These are phyloP conservation scores for Zoysia matrella DNA, from an alignment of 202 grass and related monocot genomes.

Conservation along the genomic window DNA sequence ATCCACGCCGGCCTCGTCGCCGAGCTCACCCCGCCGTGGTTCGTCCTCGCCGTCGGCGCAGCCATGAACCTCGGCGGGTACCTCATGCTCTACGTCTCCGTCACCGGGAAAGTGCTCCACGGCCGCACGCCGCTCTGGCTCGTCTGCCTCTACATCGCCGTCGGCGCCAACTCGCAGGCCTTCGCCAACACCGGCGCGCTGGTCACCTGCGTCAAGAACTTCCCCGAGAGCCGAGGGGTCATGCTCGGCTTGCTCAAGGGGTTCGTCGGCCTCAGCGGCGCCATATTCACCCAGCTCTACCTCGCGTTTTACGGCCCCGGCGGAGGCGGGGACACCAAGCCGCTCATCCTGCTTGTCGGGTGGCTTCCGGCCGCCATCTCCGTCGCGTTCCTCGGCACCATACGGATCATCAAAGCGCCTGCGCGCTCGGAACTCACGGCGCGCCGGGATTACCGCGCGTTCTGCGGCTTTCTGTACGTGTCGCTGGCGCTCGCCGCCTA, in stretches of 20 bases:
- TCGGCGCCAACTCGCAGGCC: slow-evolving; percentile 76
- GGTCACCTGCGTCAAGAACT: slow-evolving; percentile 26
- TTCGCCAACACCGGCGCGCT: slow-evolving; percentile 26
- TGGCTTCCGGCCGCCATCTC: slow-evolving; percentile 68
- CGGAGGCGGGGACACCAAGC: slow-evolving; percentile 42
- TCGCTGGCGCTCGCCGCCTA: slow-evolving; percentile 63
- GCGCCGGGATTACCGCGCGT: slow-evolving; percentile 47
- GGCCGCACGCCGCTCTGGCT: slow-evolving; percentile 42
- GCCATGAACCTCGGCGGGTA: slow-evolving; percentile 71
- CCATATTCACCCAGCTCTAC: slow-evolving; percentile 67
- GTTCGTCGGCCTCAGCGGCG: slow-evolving; percentile 70
- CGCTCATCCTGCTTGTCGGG: slow-evolving; percentile 65
- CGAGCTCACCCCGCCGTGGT: slow-evolving; percentile 61
- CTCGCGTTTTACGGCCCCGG: slow-evolving; percentile 52
- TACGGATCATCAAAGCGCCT: slow-evolving; percentile 49
- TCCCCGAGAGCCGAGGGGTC: slow-evolving; percentile 55
- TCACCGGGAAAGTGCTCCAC: slow-evolving; percentile 21
- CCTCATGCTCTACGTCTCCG: slow-evolving; percentile 75
- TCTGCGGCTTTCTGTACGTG: slow-evolving; percentile 68
- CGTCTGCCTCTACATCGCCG: slow-evolving; percentile 71
- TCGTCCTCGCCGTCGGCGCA: slow-evolving; percentile 63
- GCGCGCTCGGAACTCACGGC: not conserved
- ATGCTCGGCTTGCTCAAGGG: slow-evolving; percentile 70
- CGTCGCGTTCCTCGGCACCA: slow-evolving; percentile 57
- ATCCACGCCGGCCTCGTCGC: slow-evolving; percentile 69